Base-by-base conservation (phyloP, 1,284 basidiomycete species). In the Naganishia sp. region DNA sequence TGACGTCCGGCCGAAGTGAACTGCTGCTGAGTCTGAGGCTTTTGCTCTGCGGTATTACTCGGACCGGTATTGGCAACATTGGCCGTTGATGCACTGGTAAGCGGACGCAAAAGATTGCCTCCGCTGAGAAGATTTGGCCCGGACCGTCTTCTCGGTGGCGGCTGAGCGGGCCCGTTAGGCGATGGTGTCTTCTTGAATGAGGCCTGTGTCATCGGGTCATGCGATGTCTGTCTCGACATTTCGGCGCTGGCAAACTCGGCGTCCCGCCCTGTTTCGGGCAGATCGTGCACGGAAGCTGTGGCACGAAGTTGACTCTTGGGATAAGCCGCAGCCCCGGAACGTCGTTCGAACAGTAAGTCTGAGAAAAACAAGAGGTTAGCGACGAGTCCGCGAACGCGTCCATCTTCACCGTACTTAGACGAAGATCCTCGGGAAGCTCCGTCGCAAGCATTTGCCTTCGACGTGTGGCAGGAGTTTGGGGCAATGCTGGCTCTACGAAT, bases 391-490 rank as follows among this genome's bases (percentile, higher is more conserved):
- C 4, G 25, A 6, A 18, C 16, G 6, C 4, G n/a, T 15, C n/a
- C 33, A 53, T 28, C 1, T 16, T 44, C 36, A 9, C 65, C 67
- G 64, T 39, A 69, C 68, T 69, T 36, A 69, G 21, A 13, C 68
- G 59, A 11, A 69, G 44, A 55, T 69, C 68, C 46, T 69, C 68
- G 7, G 68, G 68, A 33, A 69, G 53, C 21, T 69, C 68, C 1
- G 68, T 69, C 15, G 68, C 68, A 23, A 69, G 48, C 68, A 69
- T 69, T 43, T 69, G 68, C 23, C 68, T 55, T 18, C 68, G 45
- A 36, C 68, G 49, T 0, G 68, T 69, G 1, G 68, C 66, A 2
- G 68, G 68, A n/a, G 68, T 69, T 49, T 69, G 65, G 3, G 68
- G 68, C 13, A 69, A 48, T 3, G 68, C 68, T 21, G 66, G 61